Evolutionary conservation across 345 rosid genomes (phyloP).

Genomic region (Arabidopsis thaliana): DNA sequence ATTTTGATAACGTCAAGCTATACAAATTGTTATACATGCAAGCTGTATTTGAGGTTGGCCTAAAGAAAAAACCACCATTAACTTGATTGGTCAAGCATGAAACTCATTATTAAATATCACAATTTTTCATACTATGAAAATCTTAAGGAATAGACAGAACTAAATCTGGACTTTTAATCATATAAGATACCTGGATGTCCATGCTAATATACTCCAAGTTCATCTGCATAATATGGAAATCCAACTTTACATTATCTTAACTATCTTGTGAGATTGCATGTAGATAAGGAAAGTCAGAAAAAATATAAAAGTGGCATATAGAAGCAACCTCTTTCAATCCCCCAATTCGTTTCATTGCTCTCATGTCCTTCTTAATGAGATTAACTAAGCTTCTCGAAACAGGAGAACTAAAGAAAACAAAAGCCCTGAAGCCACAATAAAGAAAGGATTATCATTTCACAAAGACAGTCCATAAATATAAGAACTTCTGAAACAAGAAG

Average conservation of each 20-base stretch:
- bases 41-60: too few relatives aligned
- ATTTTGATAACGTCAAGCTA: too few relatives aligned
- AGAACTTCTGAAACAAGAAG: slow-evolving; percentile 8
- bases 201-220: slow-evolving; percentile 95
- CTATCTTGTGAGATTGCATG: slow-evolving; percentile 12
- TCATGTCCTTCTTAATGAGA: slow-evolving; percentile 75
- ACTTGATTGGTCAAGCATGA: neutral
- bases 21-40: too few relatives aligned
- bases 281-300: slow-evolving; percentile 13
- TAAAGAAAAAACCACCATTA: slow-evolving; percentile 24
- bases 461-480: neutral
- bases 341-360: slow-evolving; percentile 80
- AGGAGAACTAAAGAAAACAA: slow-evolving; percentile 93
- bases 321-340: slow-evolving; percentile 82
- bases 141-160: slow-evolving; percentile 6
- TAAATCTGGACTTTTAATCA: neutral
- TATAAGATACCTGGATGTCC: slow-evolving; percentile 75
- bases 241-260: neutral
- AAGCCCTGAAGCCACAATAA: slow-evolving; percentile 65
- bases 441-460: neutral
- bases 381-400: slow-evolving; percentile 77
- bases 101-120: slow-evolving; percentile 11
- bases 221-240: slow-evolving; percentile 67
- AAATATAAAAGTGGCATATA: slow-evolving; percentile 2
- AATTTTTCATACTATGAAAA: neutral